A percentile compares a stretch with the other conserved stretches of the same genome.
Evolutionary conservation across 345 rosid species (phyloP).

Genomic region (Populus ilicifolia): DNA sequence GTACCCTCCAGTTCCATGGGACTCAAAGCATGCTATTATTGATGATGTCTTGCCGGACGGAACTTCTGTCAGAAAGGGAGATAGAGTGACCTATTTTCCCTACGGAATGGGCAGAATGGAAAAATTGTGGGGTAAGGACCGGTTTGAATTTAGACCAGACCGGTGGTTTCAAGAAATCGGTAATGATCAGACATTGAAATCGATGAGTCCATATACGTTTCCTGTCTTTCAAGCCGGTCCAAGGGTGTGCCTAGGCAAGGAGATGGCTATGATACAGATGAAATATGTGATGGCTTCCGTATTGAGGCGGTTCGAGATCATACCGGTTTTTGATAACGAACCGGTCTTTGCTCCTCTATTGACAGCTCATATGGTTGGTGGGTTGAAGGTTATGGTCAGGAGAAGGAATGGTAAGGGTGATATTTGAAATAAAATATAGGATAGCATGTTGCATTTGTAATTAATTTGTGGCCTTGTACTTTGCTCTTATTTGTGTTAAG

Average conservation of each 20-base stretch:
- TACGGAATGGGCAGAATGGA: slow-evolving; percentile 37
- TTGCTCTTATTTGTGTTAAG: no score
- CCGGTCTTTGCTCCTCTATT: slow-evolving; percentile 26
- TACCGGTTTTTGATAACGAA: slow-evolving; percentile 9
- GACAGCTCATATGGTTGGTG: slow-evolving; percentile 36
- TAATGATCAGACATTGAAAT: not conserved
- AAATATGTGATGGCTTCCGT: slow-evolving; percentile 49
- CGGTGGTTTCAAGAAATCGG: slow-evolving; percentile 18
- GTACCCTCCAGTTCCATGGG: slow-evolving; percentile 36
- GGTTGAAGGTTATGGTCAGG: slow-evolving; percentile 21
- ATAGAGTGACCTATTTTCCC: slow-evolving; percentile 29
- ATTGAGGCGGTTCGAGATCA: slow-evolving; percentile 21
- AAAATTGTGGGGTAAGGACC: slow-evolving; percentile 22
- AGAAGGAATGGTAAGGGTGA: slow-evolving; percentile 3
- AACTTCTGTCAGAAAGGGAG: slow-evolving; percentile 25
- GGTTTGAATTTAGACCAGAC: slow-evolving; percentile 27
- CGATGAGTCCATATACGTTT: slow-evolving; percentile 43
- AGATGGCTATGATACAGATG: slow-evolving; percentile 78
- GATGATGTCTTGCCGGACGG: slow-evolving; percentile 31
- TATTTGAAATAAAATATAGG: not conserved
- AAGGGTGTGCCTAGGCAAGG: slow-evolving; percentile 66
- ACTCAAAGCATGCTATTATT: slow-evolving; percentile 23
- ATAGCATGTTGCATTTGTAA: no score
- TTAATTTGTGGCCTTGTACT: no score
- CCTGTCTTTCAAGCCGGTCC: slow-evolving; percentile 82